A percentile compares a stretch with the other conserved stretches of the same genome.
Conservation (phyloP, 805 yeast species). For the Jamesozyma piceae region DNA sequence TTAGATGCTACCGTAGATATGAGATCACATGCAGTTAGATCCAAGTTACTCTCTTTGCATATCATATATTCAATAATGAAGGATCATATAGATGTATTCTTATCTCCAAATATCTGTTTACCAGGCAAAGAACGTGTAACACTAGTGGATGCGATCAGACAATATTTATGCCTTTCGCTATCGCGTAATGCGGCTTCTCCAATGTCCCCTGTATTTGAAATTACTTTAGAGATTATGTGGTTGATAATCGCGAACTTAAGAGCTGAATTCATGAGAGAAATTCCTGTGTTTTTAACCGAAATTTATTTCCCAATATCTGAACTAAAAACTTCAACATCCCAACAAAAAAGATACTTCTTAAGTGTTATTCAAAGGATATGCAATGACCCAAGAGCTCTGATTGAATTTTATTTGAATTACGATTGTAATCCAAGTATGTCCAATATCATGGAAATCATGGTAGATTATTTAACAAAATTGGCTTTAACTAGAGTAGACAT, state of each 20-base stretch:
- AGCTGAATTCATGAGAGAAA: conserved; percentile 81
- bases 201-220: conserved; percentile 82
- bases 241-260: conserved; percentile 72
- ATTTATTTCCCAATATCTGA: conserved; percentile 92
- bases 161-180: conserved; percentile 70
- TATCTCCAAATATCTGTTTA: conserved; percentile 48
- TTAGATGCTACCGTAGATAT: conserved; percentile 72
- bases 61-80: conserved; percentile 76
- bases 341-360: conserved; percentile 82
- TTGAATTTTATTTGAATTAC: conserved; percentile 88
- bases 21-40: conserved; percentile 87
- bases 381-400: conserved; percentile 79
- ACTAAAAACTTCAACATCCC: conserved; percentile 81
- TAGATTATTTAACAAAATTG: conserved; percentile 60
- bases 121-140: conserved; percentile 47
- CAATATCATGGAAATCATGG: conserved; percentile 74
- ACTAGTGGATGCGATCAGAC: conserved; percentile 72
- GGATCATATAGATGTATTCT: conserved; percentile 75
- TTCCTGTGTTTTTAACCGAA: conserved; percentile 87
- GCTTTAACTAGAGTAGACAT: conserved; percentile 66
- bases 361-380: conserved; percentile 74
- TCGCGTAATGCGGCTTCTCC: conserved; percentile 91
- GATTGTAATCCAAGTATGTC: conserved; percentile 82
- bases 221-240: conserved; percentile 91
- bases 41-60: conserved; percentile 81